Evolutionary conservation across 768 basidiomycete species (phyloP).

Genomic region (Boletellus ananas): DNA sequence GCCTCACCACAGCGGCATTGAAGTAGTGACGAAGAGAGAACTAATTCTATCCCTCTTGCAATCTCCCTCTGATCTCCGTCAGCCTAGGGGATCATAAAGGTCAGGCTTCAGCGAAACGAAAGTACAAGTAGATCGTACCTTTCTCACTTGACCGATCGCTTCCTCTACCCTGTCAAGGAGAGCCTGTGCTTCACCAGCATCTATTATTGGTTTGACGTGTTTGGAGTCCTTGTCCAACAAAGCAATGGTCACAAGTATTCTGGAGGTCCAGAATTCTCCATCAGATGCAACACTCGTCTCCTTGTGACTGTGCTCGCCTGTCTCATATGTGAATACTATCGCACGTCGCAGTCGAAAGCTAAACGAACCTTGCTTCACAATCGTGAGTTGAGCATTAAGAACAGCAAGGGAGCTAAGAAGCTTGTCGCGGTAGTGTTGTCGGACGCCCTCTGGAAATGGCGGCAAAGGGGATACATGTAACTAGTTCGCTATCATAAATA

Average conservation of each 20-base stretch:
- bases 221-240: conserved; percentile 63
- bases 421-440: conserved; percentile 60
- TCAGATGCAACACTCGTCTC: conserved; percentile 60
- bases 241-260: conserved; percentile 54
- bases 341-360: neutral
- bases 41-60: conserved; percentile 65
- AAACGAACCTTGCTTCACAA: conserved; percentile 49
- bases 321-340: neutral
- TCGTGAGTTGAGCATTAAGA: conserved; percentile 54
- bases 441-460: conserved; percentile 68
- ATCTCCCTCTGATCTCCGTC: conserved; percentile 15
- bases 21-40: conserved; percentile 67
- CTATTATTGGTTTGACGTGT: conserved; percentile 52
- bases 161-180: conserved; percentile 45
- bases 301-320: conserved; percentile 50
- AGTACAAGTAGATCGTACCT: conserved; percentile 32
- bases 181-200: conserved; percentile 49
- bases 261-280: conserved; percentile 77
- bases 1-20: conserved; percentile 67
- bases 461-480: conserved; percentile 60
- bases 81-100: conserved; percentile 4
- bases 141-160: conserved; percentile 38
- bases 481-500: conserved; percentile 26
- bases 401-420: conserved; percentile 74
- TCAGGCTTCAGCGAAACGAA: neutral